These are phyloP conservation scores for Rehmannia glutinosa DNA, from an alignment of 257 asterid species.

Conservation along the genomic window DNA sequence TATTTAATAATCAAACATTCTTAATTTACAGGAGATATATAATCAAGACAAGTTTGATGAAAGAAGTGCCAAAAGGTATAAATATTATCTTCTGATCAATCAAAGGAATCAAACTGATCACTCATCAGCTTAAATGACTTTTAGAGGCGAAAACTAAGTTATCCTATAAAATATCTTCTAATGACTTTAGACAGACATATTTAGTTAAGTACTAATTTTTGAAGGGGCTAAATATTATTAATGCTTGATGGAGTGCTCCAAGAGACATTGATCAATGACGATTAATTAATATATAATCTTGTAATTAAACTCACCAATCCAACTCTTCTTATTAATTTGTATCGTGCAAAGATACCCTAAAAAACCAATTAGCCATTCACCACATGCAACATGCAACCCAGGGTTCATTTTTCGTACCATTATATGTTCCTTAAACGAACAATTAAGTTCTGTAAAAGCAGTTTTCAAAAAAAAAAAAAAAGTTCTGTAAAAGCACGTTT, in stretches of 20 bases:
- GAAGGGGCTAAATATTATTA: conserved; percentile 1
- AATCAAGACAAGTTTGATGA: no score
- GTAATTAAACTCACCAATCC: conserved; percentile 1
- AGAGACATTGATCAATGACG: conserved; percentile 18
- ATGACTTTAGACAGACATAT: not conserved
- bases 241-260: conserved; percentile 16
- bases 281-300: not conserved
- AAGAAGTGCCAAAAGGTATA: no score
- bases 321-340: not conserved
- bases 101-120: no score
- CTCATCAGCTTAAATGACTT: no score
- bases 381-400: conserved; percentile 31
- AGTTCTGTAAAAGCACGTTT: conserved; percentile 19
- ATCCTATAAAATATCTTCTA: not conserved
- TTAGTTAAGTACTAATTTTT: not conserved
- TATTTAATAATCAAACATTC: no score
- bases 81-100: no score
- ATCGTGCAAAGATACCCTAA: conserved; percentile 37
- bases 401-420: conserved; percentile 16
- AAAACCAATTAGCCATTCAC: conserved; percentile 33
- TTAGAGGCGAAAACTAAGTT: no score
- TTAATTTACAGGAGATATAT: no score
- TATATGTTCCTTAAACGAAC: conserved; percentile 1
- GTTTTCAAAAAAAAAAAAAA: no score
- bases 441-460: conserved; percentile 10